A percentile compares a stretch with the other conserved stretches of the same genome.
Conservation (phyloP, 2,329 filamentous ascomycete species). For the Ophiostoma tasmaniense region DNA sequence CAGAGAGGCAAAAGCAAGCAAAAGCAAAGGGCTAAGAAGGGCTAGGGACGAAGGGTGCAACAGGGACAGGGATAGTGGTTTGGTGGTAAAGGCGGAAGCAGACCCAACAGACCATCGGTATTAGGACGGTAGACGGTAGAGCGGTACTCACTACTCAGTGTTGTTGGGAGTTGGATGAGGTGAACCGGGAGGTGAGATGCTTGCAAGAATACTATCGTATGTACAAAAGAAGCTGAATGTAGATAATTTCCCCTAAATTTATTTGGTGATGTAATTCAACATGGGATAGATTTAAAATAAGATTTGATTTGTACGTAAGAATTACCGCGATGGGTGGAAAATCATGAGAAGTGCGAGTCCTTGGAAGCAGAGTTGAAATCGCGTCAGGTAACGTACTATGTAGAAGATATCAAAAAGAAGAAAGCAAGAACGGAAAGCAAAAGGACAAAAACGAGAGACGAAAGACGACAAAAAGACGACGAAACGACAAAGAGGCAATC, state of each 20-base stretch:
- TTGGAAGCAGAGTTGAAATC: background rate
- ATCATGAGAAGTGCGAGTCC: background rate
- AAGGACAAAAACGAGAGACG: background rate
- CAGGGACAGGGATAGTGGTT: background rate
- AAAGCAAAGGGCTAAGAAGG: background rate
- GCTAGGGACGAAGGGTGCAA: background rate
- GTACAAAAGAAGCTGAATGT: background rate
- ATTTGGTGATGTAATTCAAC: background rate
- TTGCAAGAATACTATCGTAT: too few species aligned
- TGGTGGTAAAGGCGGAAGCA: background rate
- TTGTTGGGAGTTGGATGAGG: background rate
- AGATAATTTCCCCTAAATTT: background rate
- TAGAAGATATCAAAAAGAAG: background rate
- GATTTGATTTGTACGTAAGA: conserved; percentile 1
- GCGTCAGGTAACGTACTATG: too few species aligned
- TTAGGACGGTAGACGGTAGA: background rate
- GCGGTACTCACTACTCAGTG: background rate
- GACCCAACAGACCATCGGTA: background rate
- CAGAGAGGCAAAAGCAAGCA: background rate
- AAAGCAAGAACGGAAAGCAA: background rate
- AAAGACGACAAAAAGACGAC: background rate
- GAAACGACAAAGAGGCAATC: background rate
- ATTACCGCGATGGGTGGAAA: background rate
- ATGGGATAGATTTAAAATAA: background rate
- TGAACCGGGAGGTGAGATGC: background rate